These are phyloP conservation scores for Rhizopus microsporus DNA, from an alignment of 371 early-diverging fungal species.

Conservation along the genomic window DNA sequence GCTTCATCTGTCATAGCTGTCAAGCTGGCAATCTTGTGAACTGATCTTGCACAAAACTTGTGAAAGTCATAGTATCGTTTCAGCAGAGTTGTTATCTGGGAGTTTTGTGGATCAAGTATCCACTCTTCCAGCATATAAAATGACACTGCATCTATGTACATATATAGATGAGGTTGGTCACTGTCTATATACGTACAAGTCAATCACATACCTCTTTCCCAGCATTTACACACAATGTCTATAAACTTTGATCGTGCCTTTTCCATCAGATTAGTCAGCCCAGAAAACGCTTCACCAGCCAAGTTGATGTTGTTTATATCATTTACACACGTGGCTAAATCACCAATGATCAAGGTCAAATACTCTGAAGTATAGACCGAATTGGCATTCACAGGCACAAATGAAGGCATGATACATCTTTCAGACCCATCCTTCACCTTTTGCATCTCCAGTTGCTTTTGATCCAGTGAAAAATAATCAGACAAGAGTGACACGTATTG, in stretches of 20 bases:
- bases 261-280: conserved; percentile 55
- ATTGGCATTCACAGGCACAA: conserved; percentile 52
- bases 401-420: conserved; percentile 34
- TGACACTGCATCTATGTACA: conserved; percentile 69
- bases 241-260: conserved; percentile 58
- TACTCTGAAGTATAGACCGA: conserved; percentile 61
- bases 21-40: conserved; percentile 59
- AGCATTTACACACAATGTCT: conserved; percentile 53
- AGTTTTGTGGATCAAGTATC: conserved; percentile 73
- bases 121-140: conserved; percentile 88
- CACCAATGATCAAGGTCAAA: conserved; percentile 54
- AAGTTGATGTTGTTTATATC: conserved; percentile 58
- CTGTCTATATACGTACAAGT: conserved; percentile 6
- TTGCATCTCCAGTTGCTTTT: conserved; percentile 26
- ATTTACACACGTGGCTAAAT: conserved; percentile 60
- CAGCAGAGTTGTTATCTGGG: conserved; percentile 65
- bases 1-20: conserved; percentile 49
- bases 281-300: conserved; percentile 58
- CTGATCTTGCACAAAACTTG: conserved; percentile 69
- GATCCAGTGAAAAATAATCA: conserved; percentile 53
- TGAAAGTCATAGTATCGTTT: conserved; percentile 73
- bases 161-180: conserved; percentile 18
- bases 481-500: conserved; percentile 62
- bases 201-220: conserved; percentile 54
- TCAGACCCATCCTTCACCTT: conserved; percentile 26